Base-by-base conservation (phyloP, 371 early-diverging fungal species). In the Apophysomyces trapeziformis region DNA sequence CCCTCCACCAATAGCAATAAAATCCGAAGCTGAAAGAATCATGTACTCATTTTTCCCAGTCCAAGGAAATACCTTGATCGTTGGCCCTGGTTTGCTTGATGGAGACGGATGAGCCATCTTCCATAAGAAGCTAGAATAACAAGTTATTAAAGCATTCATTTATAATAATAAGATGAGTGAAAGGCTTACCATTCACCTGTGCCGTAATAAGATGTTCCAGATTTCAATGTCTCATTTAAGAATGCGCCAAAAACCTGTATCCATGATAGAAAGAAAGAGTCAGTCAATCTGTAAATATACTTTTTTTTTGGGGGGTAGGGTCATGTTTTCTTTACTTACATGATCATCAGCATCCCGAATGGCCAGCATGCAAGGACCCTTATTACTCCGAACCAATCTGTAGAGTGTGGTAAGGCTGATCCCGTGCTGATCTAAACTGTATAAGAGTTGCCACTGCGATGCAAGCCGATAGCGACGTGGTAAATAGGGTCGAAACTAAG, bases 1-100 rank as follows among this genome's bases (percentile, higher is more conserved):
- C 82, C 97, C 96, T 59, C 97, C 97, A 16, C 98, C 98, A 45
- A 98, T 74, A 1, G 96, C 96, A 59, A 98, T 86, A 66, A 87
- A 95, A 36, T 89, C 88, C 1, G 89, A 82, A 60, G 95, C 93
- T 46, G 91, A 86, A 16, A 93, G 76, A 16, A 96, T 85, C 76
- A 95, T 86, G 74, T 96, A 98, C 44, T 96, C 93, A 71, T 96
- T 96, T 60, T 84, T 85, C 21, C 95, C 96, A 14, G 95, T 90
- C 83, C 96, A 93, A 43, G 83, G 84, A 77, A 84, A 97, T 36
- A 85, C 86, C 45, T 77, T 77, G 5, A 93, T 80, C 36, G 65
- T 56, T 21, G 73, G 64, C 43, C 69, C 70, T 45, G 63, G 26
- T 43, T 44, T 36, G 41, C 37, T 39, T 32, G 64, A 26, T 2